A percentile compares a stretch with the other conserved stretches of the same genome.
phyloP scores from a whole-genome alignment of 2,329 filamentous ascomycete species.

The Xylaria sp. region DNA sequence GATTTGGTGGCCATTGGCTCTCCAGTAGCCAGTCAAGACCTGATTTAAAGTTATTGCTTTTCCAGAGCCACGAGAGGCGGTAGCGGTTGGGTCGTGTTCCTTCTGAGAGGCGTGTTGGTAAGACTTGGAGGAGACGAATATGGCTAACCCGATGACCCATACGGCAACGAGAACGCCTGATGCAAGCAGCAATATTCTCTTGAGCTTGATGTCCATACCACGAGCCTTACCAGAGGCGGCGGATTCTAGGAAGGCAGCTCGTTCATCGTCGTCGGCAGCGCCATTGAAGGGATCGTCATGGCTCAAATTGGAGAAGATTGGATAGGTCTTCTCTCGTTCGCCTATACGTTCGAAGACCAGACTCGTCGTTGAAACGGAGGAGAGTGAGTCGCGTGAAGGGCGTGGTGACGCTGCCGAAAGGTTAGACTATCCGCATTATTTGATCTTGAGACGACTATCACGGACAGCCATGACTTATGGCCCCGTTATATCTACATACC shows the following conservation, averaged over 20 bases:
- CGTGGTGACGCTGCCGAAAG: constrained; percentile 50
- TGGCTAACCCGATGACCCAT: constrained; percentile 75
- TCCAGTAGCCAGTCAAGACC: constrained; percentile 74
- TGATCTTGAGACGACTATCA: not conserved
- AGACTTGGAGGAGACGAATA: constrained; percentile 73
- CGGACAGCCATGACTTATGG: not conserved
- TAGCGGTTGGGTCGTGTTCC: constrained; percentile 76
- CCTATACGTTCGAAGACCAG: constrained; percentile 82
- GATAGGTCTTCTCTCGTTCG: constrained; percentile 60
- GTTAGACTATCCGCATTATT: constrained; percentile 6
- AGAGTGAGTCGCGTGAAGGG: constrained; percentile 69
- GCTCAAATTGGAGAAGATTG: constrained; percentile 52
- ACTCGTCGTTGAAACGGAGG: constrained; percentile 86
- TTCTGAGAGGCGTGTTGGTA: constrained; percentile 72
- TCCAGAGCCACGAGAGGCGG: constrained; percentile 68
- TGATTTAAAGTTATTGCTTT: constrained; percentile 80
- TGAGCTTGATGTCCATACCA: constrained; percentile 73
- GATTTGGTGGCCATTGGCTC: constrained; percentile 71
- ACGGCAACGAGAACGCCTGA: constrained; percentile 70
- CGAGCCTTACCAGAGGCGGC: constrained; percentile 56
- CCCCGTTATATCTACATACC: constrained; percentile 15
- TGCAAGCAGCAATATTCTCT: constrained; percentile 70
- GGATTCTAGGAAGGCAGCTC: constrained; percentile 64
- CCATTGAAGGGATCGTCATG: constrained; percentile 61
- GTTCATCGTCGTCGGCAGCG: constrained; percentile 55